phyloP scores from a whole-genome alignment of 805 yeast genomes.

The Candida lessepsii region DNA sequence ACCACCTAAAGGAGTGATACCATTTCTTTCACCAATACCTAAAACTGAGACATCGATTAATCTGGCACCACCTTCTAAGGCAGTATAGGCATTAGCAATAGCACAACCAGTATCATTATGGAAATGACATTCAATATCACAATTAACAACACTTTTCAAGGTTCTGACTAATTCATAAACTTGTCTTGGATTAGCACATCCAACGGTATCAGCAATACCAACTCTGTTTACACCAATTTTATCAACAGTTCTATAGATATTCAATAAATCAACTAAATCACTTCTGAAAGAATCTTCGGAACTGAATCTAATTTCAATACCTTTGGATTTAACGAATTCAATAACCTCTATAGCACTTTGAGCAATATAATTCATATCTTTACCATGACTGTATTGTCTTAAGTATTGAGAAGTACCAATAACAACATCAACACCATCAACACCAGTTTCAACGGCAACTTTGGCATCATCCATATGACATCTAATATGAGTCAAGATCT shows the following conservation, averaged over 20 bases:
- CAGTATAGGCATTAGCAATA: constrained; percentile 61
- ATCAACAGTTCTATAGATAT: constrained; percentile 59
- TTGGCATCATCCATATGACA: constrained; percentile 63
- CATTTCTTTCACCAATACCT: constrained; percentile 65
- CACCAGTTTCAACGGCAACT: constrained; percentile 62
- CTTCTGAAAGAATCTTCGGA: constrained; percentile 63
- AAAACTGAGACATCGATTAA: constrained; percentile 57
- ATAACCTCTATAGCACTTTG: constrained; percentile 57
- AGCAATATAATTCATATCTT: constrained; percentile 59
- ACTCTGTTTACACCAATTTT: constrained; percentile 62
- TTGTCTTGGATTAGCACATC: constrained; percentile 64
- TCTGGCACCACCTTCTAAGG: constrained; percentile 62
- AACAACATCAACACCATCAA: constrained; percentile 61
- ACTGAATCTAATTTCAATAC: constrained; percentile 56
- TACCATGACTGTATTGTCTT: constrained; percentile 58
- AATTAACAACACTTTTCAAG: constrained; percentile 52
- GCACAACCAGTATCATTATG: constrained; percentile 67
- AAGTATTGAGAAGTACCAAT: constrained; percentile 59
- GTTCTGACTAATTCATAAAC: constrained; percentile 60
- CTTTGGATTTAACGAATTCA: constrained; percentile 59
- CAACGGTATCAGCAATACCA: constrained; percentile 64
- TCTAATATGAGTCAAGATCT: constrained; percentile 58
- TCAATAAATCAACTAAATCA: constrained; percentile 57
- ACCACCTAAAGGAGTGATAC: constrained; percentile 61
- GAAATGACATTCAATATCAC: constrained; percentile 63